These are phyloP conservation scores for Hymenoscyphus linearis DNA, from an alignment of 2,329 filamentous ascomycete species.

Conservation along the genomic window DNA sequence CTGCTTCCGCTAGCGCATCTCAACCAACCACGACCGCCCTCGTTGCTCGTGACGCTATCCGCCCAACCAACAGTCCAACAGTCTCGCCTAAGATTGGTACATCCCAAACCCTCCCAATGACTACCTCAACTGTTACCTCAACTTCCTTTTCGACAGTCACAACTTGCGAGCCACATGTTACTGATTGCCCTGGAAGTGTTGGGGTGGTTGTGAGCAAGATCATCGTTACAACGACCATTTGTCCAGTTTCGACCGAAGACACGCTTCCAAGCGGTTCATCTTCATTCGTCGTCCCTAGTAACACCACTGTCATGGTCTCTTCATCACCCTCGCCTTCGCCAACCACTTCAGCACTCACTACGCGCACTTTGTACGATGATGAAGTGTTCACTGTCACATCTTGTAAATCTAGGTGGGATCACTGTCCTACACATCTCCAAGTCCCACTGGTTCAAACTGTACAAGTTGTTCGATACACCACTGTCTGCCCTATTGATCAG, in stretches of 20 bases:
- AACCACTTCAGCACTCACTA: not conserved
- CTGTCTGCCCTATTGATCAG: no score
- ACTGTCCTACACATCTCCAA: no score
- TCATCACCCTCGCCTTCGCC: not conserved
- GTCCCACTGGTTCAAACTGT: no score
- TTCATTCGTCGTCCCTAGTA: not conserved
- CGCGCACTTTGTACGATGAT: slow-evolving; percentile 31
- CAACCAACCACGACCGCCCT: not conserved
- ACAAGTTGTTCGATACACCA: no score
- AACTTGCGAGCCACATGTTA: slow-evolving; percentile 39
- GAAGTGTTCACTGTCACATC: slow-evolving; percentile 44
- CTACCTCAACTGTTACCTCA: slow-evolving; percentile 14
- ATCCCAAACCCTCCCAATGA: not conserved
- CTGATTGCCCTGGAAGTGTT: slow-evolving; percentile 43
- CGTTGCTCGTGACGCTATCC: not conserved
- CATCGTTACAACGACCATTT: slow-evolving; percentile 15
- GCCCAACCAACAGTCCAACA: not conserved
- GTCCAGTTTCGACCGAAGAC: not conserved
- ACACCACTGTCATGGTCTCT: not conserved
- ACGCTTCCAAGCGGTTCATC: not conserved
- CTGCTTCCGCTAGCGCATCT: not conserved
- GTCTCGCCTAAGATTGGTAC: not conserved
- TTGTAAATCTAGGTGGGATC: slow-evolving; percentile 34
- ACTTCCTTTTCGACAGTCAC: slow-evolving; percentile 46
- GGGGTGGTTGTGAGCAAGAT: slow-evolving; percentile 20